Conservation (phyloP, 1,139 yeast species). For the Debaryomycetaceae sp. region DNA sequence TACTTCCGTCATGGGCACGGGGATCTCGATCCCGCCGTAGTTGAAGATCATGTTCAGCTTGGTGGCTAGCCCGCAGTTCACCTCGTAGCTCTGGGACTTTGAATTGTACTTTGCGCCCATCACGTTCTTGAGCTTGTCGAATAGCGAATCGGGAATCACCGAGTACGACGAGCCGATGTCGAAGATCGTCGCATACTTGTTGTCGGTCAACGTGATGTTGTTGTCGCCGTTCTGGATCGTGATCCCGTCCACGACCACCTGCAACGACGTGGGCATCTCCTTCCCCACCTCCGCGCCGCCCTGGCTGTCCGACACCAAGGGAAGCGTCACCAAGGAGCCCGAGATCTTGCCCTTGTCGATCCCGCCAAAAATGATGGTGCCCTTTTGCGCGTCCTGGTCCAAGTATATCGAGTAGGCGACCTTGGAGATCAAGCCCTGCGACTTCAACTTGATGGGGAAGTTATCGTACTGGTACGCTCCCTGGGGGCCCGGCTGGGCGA, state of each 20-base stretch:
- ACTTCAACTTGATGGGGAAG: conserved; percentile 16
- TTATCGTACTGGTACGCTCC: conserved; percentile 10
- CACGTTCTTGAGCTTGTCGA: conserved; percentile 23
- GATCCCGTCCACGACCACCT: not conserved
- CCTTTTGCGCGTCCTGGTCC: conserved; percentile 28
- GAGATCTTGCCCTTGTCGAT: conserved; percentile 41
- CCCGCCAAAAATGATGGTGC: conserved; percentile 48
- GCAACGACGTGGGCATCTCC: not conserved
- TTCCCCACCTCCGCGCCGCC: not conserved
- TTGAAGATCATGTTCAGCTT: conserved; percentile 5
- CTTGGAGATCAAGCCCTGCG: conserved; percentile 15
- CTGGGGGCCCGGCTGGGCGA: not conserved
- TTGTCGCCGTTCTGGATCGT: not conserved
- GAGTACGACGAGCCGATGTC: conserved; percentile 65
- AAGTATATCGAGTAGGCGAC: conserved; percentile 33
- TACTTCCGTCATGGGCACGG: conserved; percentile 9
- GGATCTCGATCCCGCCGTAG: conserved; percentile 9
- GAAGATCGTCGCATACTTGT: conserved; percentile 31
- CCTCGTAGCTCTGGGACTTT: not conserved
- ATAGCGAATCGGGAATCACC: conserved; percentile 34
- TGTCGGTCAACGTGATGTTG: not conserved
- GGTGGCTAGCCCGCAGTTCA: conserved; percentile 2
- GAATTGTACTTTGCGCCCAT: not conserved
- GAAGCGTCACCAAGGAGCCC: conserved; percentile 26
- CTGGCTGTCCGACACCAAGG: conserved; percentile 4